Conservation (phyloP, 768 basidiomycete genomes). For the Pisolithus tinctorius region DNA sequence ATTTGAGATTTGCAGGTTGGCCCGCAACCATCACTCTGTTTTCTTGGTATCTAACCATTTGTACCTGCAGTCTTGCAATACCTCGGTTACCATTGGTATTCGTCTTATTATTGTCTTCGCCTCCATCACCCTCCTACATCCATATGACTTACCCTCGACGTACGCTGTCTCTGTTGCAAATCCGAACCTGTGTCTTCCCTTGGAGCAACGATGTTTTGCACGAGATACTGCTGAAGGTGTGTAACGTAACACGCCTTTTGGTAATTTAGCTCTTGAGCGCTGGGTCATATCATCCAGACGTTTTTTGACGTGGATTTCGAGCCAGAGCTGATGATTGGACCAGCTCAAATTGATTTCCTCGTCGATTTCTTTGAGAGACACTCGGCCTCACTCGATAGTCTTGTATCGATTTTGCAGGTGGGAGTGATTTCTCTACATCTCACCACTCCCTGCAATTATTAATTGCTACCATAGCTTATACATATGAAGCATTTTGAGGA, state of each 20-base stretch:
- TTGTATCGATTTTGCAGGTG: conserved; percentile 60
- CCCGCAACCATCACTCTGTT: neutral
- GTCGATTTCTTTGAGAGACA: conserved; percentile 52
- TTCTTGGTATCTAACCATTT: neutral
- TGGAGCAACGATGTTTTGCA: conserved; percentile 44
- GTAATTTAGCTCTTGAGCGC: neutral
- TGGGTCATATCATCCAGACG: conserved; percentile 30
- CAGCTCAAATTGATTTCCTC: conserved; percentile 47
- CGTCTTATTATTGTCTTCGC: conserved; percentile 53
- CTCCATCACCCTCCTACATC: conserved; percentile 49
- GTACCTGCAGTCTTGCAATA: conserved; percentile 39
- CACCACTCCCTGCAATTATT: neutral
- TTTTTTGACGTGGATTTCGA: conserved; percentile 62
- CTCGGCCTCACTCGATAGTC: conserved; percentile 48
- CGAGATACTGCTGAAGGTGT: conserved; percentile 48
- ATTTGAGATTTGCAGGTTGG: conserved; percentile 65
- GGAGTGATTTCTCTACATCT: conserved; percentile 1
- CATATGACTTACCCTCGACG: conserved; percentile 53
- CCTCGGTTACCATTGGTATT: conserved; percentile 58
- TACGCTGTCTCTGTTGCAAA: conserved; percentile 50
- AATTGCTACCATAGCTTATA: conserved; percentile 37
- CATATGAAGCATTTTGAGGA: conserved; percentile 70
- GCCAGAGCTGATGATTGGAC: conserved; percentile 57
- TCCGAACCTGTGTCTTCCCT: conserved; percentile 46
- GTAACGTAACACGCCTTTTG: neutral